Base-by-base conservation (phyloP, 2,329 filamentous ascomycete genomes). In the Aspergillus versicolor region DNA sequence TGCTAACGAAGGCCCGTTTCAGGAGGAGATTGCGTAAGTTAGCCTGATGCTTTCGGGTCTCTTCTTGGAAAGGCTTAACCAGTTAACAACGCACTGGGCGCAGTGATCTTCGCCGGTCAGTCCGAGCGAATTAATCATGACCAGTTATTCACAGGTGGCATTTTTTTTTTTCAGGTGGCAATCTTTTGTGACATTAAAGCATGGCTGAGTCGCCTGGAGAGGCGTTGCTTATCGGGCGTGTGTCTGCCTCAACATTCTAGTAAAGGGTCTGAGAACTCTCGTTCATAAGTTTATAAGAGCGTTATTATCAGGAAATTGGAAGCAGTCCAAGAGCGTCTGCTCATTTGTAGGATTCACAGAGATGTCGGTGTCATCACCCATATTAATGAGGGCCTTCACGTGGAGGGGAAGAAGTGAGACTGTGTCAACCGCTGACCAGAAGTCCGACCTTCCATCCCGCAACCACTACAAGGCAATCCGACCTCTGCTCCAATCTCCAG, bases 21-120 rank as follows among this genome's bases (percentile, higher is more conserved):
- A 61, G 55, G 43, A 51, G 38, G 58, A 62, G 9, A 55, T 61
- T 11, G 46, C 45, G 58, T 58, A 56, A 50, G 45, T 40, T 9
- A 15, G 9, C 37, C 37, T 40, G 8, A 15, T 30, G 7, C 22
- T n/a, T 24, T 17, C 19, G n/a, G 22, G 21, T 30, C 17, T 21
- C 43, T 45, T 24, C 8, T 24, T 11, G 15, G 45, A 34, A n/a
- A 11, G 17, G 9, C 24, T 17, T 12, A 17, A 17, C 27, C 12
- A 13, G 19, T 21, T 47, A 34, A 47, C 27, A 30, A 30, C 27
- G 27, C 27, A 34, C 27, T 30, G 45, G 27, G 15, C 27, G n/a
- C 4, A 47, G 45, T n/a, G 24, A 47, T 47, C 45, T 47, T 19
- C 45, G 45, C 45, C 24, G n/a, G 45, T 21, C 45, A 17, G 15